Conservation (phyloP, 208 protist genomes). For the Naegleria lovaniensis region DNA sequence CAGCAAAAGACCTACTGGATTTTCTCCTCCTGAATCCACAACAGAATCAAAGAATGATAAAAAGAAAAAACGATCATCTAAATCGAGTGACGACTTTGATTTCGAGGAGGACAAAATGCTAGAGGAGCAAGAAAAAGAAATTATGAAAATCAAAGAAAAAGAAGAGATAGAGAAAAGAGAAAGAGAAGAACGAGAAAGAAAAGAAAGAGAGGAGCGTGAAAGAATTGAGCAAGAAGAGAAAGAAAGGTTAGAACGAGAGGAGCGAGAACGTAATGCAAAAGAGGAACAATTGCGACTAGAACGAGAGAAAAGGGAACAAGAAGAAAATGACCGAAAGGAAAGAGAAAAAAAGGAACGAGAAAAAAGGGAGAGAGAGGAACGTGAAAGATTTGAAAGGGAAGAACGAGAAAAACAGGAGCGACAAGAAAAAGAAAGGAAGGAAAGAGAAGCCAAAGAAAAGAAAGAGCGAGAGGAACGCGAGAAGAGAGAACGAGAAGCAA, state of each 20-base stretch:
- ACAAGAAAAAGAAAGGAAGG: constrained; percentile 16
- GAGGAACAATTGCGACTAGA: background rate
- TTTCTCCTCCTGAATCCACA: background rate
- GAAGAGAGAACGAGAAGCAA: background rate
- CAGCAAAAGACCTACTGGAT: background rate
- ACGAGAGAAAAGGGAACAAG: constrained; percentile 25
- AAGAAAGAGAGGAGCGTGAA: constrained; percentile 13
- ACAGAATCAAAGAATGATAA: background rate
- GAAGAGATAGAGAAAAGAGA: constrained; percentile 30
- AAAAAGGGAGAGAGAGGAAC: constrained; percentile 19
- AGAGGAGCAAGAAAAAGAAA: constrained; percentile 12
- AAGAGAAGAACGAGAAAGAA: constrained; percentile 31
- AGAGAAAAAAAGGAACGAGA: constrained; percentile 29
- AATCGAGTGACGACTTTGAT: background rate
- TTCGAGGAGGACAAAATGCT: background rate
- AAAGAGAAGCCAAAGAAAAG: constrained; percentile 11
- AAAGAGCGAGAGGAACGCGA: constrained; percentile 17
- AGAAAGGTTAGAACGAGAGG: constrained; percentile 22
- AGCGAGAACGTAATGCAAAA: constrained; percentile 7
- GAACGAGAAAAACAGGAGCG: constrained; percentile 28
- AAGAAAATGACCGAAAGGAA: constrained; percentile 9
- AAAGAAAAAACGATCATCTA: background rate
- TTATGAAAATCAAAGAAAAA: constrained; percentile 33
- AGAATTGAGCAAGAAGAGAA: background rate
- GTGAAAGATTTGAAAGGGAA: background rate